phyloP scores from a whole-genome alignment of 2,329 filamentous ascomycete species.

The Fusarium azukiicola region DNA sequence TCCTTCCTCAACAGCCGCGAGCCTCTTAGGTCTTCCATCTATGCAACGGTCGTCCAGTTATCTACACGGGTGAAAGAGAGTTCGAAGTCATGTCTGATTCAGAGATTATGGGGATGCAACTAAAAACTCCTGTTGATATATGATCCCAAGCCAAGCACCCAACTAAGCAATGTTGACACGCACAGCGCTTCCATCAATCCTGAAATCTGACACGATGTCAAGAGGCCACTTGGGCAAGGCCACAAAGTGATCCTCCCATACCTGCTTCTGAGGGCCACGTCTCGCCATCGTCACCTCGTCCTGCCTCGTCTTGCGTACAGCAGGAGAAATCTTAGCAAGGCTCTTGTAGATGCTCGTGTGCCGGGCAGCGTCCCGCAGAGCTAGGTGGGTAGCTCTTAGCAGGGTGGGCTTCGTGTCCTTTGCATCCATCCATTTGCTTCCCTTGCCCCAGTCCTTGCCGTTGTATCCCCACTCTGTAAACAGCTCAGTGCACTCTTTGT shows the following conservation, averaged over 20 bases:
- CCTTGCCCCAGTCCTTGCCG: neutral
- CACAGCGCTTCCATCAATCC: neutral
- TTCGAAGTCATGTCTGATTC: too few species aligned
- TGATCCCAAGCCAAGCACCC: too few species aligned
- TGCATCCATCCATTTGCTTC: neutral
- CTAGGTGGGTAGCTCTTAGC: too few species aligned
- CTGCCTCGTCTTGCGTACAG: neutral
- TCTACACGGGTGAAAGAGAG: too few species aligned
- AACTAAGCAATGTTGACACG: neutral
- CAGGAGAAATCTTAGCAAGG: fast-evolving
- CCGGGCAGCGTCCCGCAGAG: fast-evolving
- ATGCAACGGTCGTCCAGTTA: fast-evolving
- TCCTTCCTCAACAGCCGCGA: too few species aligned
- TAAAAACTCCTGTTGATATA: neutral
- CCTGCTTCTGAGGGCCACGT: neutral
- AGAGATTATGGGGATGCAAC: neutral
- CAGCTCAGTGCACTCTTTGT: neutral
- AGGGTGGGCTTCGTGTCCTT: too few species aligned
- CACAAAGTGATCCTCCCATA: neutral
- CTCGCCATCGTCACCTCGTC: neutral
- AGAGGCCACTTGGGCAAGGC: neutral
- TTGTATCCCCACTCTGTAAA: neutral
- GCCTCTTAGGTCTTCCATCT: too few species aligned
- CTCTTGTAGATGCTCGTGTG: neutral
- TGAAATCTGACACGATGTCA: neutral